Base-by-base conservation (phyloP, 805 yeast genomes). In the Cyberlindnera galapagoensis region DNA sequence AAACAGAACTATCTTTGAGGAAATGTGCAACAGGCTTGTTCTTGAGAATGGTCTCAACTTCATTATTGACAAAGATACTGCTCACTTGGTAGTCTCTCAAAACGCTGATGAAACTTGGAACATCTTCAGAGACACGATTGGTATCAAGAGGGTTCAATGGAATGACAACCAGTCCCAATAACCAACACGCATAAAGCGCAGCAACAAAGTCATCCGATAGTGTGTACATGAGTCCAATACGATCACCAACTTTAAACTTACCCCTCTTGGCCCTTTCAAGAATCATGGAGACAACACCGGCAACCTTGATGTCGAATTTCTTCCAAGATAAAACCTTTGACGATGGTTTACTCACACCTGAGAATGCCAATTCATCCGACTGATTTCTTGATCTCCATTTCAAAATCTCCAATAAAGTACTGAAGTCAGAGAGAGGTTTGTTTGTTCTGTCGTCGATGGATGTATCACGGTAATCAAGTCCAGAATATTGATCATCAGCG, bases 151-250 rank as follows among this genome's bases (percentile, higher is more conserved):
- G 87, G 8, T 76, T 62, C 52, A 86, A 56, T 1, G 94, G 92
- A 11, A 90, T 67, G 1, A 92, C 85, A 3, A 83, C 68, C 5
- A 86, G 51, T 36, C 96, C 95, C 33, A 87, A 71, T 35, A 80
- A 59, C 54, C 90, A 71, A 52, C 97, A 90, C 0, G 98, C 97
- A 56, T 78, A 76, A 1, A 87, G 65, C 3, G 94, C 85, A 18
- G 85, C 74, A 5, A 80, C 74, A 49, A 74, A 90, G 40, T 92
- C 97, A 36, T 88, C 95, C 1, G 87, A 76, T 28, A 90, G 71
- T 0, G 94, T 80, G 52, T 85, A 87, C 79, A 87, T 79, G 47
- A 92, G 60, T 4, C 87, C 67, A 4, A 86, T 90, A 41, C 68
- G 63, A 33, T 81, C 83, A 1, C 95, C 95, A 3, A 82, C 66